Base-by-base conservation (phyloP, 306 rosid genomes). In the Oxytropis ochrocephala region DNA sequence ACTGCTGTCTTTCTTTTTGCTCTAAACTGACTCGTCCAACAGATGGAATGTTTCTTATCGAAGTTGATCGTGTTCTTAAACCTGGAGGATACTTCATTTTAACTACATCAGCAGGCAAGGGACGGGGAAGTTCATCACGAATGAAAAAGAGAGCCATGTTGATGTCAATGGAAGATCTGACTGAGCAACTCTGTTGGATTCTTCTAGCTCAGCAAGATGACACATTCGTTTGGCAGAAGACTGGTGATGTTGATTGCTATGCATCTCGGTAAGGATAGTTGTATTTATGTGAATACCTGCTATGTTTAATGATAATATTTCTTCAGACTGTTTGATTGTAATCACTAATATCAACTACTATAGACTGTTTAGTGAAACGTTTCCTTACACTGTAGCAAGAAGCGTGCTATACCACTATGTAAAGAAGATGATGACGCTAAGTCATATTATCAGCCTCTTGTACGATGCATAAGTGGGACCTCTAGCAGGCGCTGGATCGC, bases 1-100 rank as follows among this genome's bases (percentile, higher is more conserved):
- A 61, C 38, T 67, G 30, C 8, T 60, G 67, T 46, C 42, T 21
- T 21, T 21, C 59, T 58, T 49, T 16, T 50, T 57, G 60, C 44
- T 74, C 64, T 74, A 72, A 69, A 64, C 11, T 57, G 73, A 70
- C 64, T 70, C 69, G 58, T 84, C 79, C 61, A 77, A 24, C 86
- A 95, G 99, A 84, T 85, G 97, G 97, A 75, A 77, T 79, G 76
- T 70, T 83, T 49, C 93, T 95, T 39, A 75, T 91, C 30, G 99
- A 95, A 86, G 95, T 86, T 75, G 99, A 95, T 50, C 95, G 99
- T 64, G 81, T 95, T 75, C 97, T 95, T 65, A 95, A 86, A 79
- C 96, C 99, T 66, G 99, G 99, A 74, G 99, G 99, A 66, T 95
- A 91, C 82, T 95, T 95, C 82, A 91, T 91, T 72, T 79, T 95